Evolutionary conservation across 768 basidiomycete species (phyloP).

Genomic region (Leccinum barrowsii): DNA sequence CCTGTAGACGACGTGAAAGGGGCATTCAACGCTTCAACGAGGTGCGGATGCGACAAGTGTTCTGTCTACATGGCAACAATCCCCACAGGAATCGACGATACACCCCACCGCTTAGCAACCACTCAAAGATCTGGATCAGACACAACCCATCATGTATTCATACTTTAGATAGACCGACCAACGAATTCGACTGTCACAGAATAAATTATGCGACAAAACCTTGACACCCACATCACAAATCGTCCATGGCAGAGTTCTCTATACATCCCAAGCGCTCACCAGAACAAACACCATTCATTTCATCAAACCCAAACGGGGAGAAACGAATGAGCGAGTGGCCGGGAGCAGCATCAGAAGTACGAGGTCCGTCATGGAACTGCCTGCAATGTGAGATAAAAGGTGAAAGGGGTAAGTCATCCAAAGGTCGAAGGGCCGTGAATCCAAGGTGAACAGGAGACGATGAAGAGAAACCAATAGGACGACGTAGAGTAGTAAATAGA

Average conservation of each 20-base stretch:
- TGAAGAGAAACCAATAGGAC: conserved; percentile 20
- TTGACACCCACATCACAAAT: neutral
- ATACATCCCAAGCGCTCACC: conserved; percentile 44
- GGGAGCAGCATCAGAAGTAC: conserved; percentile 25
- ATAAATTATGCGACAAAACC: neutral
- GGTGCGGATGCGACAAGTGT: too few relatives aligned
- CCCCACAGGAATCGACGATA: neutral
- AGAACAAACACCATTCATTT: conserved; percentile 32
- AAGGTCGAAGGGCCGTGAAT: neutral
- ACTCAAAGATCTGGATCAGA: conserved; percentile 8
- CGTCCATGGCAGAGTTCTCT: neutral
- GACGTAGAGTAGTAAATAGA: conserved; percentile 27
- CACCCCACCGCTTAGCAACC: neutral
- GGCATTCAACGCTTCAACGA: too few relatives aligned
- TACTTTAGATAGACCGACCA: conserved; percentile 7
- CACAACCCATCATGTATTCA: conserved; percentile 7
- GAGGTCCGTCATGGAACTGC: conserved; percentile 5
- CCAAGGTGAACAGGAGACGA: conserved; percentile 6
- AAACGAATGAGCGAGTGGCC: conserved; percentile 31
- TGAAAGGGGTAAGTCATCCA: neutral
- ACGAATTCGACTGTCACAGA: conserved; percentile 1
- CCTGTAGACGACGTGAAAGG: too few relatives aligned
- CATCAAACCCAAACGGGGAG: conserved; percentile 48
- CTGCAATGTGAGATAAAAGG: neutral
- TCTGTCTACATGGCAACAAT: neutral